Conservation (phyloP, 176 grass and related monocot genomes). For the Rhynchospora pubera region DNA sequence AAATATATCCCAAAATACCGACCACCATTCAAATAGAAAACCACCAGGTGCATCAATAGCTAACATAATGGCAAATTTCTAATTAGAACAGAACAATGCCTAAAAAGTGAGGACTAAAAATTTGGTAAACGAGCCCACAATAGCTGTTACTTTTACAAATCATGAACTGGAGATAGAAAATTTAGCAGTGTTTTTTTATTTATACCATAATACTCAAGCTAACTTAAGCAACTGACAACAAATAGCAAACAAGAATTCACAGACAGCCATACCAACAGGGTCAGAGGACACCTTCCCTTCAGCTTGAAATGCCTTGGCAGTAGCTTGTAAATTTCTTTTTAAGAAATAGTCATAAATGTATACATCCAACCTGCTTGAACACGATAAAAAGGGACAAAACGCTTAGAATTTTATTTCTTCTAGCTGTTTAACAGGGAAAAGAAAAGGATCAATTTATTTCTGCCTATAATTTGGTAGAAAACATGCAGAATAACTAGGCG, state of each 20-base stretch:
- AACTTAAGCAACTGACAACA: not conserved
- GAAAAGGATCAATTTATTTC: not conserved
- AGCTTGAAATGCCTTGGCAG: conserved; percentile 98
- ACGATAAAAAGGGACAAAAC: not conserved
- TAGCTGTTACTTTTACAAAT: too few relatives aligned
- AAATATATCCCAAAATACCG: conserved; percentile 99
- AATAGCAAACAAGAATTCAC: not conserved
- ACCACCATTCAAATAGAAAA: conserved; percentile 99
- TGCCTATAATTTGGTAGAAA: not conserved
- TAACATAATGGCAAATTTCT: conserved; percentile 22
- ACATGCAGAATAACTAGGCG: not conserved
- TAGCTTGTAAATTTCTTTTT: conserved; percentile 97
- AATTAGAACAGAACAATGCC: not conserved
- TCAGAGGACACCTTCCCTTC: conserved; percentile 99
- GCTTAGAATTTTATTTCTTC: not conserved
- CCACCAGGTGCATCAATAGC: conserved; percentile 99
- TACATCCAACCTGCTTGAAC: conserved; percentile 88
- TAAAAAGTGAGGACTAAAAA: not conserved
- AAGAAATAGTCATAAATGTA: conserved; percentile 99
- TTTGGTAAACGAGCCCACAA: not conserved
- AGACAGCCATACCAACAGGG: conserved; percentile 80
- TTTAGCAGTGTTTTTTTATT: not conserved
- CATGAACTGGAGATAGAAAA: too few relatives aligned
- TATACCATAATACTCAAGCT: not conserved
- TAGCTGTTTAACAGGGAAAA: too few relatives aligned